phyloP scores from a whole-genome alignment of 1,284 basidiomycete genomes.

The Vanrija humicola region DNA sequence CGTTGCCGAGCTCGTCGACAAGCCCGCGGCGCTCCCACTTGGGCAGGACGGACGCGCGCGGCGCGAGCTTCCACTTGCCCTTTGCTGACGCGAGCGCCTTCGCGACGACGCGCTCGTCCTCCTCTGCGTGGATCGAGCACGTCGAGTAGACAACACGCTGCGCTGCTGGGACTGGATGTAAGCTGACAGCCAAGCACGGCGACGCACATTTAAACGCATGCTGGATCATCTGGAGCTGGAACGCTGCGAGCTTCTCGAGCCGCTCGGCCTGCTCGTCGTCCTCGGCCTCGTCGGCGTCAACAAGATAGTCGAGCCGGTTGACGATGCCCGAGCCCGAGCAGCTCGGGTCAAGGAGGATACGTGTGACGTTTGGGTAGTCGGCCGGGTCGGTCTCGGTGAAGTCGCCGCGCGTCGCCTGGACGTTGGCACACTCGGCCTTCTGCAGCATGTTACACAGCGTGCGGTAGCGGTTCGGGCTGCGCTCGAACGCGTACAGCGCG shows the following conservation, averaged over 20 bases:
- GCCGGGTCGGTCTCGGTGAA: constrained; percentile 70
- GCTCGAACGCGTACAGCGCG: constrained; percentile 83
- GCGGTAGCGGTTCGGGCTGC: constrained; percentile 69
- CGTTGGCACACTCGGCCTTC: constrained; percentile 74
- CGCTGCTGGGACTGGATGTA: constrained; percentile 56
- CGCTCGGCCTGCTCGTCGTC: constrained; percentile 52
- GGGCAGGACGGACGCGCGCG: constrained; percentile 63
- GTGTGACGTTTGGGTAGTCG: constrained; percentile 65
- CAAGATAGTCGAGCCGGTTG: constrained; percentile 78
- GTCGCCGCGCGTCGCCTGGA: constrained; percentile 65
- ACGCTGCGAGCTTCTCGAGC: constrained; percentile 72
- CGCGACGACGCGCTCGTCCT: constrained; percentile 84
- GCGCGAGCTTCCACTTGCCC: constrained; percentile 63
- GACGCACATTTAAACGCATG: constrained; percentile 88
- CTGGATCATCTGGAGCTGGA: constrained; percentile 86
- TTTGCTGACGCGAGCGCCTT: constrained; percentile 60
- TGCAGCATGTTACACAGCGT: constrained; percentile 78
- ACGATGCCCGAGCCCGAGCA: constrained; percentile 91
- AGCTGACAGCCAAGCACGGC: neutral
- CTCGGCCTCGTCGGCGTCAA: constrained; percentile 54
- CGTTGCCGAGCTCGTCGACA: constrained; percentile 57
- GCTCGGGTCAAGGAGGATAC: constrained; percentile 87
- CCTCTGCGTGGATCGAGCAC: constrained; percentile 83
- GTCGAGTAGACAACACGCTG: constrained; percentile 89
- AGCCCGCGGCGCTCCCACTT: constrained; percentile 74